Conservation (phyloP, 1,284 basidiomycete genomes). For the Moesziomyces aphidis region DNA sequence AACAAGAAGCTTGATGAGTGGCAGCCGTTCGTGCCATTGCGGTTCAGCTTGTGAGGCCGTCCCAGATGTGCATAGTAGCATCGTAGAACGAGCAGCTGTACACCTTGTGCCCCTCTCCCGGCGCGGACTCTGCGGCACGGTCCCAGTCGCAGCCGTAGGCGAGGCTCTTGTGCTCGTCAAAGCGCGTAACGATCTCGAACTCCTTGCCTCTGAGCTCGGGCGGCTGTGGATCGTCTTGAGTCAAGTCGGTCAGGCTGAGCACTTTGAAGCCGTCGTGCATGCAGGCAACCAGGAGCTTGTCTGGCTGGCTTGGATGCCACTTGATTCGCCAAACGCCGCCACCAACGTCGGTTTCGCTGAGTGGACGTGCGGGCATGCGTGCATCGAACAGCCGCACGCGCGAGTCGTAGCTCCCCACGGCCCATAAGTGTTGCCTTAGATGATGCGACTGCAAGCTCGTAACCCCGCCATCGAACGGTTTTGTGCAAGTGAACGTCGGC, state of each 20-base stretch:
- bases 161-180: conserved; percentile 83
- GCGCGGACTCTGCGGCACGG: conserved; percentile 62
- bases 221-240: conserved; percentile 3
- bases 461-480: conserved; percentile 89
- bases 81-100: conserved; percentile 98
- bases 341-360: conserved; percentile 78
- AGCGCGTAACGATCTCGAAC: conserved; percentile 71
- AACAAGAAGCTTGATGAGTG: not conserved
- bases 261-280: conserved; percentile 97
- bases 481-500: conserved; percentile 78
- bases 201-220: conserved; percentile 29
- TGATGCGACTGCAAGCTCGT: conserved; percentile 90
- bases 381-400: conserved; percentile 85
- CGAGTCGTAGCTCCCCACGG: conserved; percentile 93
- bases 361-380: conserved; percentile 75
- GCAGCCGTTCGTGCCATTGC: too few relatives aligned
- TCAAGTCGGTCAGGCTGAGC: conserved; percentile 25
- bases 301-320: conserved; percentile 81
- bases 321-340: conserved; percentile 96
- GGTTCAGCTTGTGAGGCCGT: conserved; percentile 33
- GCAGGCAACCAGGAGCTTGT: conserved; percentile 83
- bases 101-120: conserved; percentile 72
- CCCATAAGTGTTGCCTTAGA: conserved; percentile 81
- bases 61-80: conserved; percentile 84
- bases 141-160: conserved; percentile 98